Evolutionary conservation across 2,329 filamentous ascomycete genomes (phyloP).

Genomic region (Penicillium hesseltinei): DNA sequence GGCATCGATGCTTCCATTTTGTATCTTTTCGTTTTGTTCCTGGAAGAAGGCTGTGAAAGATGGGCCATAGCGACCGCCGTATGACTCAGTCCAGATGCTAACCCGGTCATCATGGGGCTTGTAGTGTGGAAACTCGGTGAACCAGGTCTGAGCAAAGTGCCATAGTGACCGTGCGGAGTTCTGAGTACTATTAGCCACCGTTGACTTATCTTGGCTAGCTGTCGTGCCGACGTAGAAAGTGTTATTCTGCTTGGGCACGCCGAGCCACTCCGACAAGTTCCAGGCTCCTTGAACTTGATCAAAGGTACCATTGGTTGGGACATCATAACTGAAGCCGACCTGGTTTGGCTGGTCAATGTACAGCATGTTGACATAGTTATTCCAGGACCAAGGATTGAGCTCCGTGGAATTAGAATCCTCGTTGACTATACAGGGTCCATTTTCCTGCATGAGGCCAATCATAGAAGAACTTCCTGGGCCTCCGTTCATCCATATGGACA

Average conservation of each 20-base stretch:
- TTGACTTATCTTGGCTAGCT: slow-evolving; percentile 44
- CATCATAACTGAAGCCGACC: slow-evolving; percentile 58
- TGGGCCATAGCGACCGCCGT: slow-evolving; percentile 47
- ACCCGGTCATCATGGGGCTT: slow-evolving; percentile 55
- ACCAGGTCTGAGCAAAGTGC: slow-evolving; percentile 62
- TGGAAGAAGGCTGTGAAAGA: slow-evolving; percentile 42
- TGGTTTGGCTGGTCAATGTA: slow-evolving; percentile 67
- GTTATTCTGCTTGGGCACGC: slow-evolving; percentile 48
- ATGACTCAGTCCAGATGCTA: slow-evolving; percentile 48
- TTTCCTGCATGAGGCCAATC: slow-evolving; percentile 54
- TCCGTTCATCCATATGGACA: slow-evolving; percentile 63
- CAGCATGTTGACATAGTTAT: slow-evolving; percentile 64
- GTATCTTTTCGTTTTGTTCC: slow-evolving; percentile 44
- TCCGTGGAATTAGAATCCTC: slow-evolving; percentile 51
- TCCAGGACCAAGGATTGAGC: slow-evolving; percentile 62
- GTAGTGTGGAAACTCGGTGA: slow-evolving; percentile 62
- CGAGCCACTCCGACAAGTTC: slow-evolving; percentile 29
- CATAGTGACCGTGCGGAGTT: slow-evolving; percentile 57
- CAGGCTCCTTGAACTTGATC: slow-evolving; percentile 28
- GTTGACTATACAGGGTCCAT: slow-evolving; percentile 54
- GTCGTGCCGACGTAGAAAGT: slow-evolving; percentile 56
- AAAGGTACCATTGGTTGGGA: slow-evolving; percentile 41
- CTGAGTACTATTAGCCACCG: slow-evolving; percentile 51
- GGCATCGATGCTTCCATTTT: slow-evolving; percentile 28
- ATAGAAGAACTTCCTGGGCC: slow-evolving; percentile 60